Evolutionary conservation across 345 rosid species (phyloP).

Genomic region (Zanthoxylum bungeanum): DNA sequence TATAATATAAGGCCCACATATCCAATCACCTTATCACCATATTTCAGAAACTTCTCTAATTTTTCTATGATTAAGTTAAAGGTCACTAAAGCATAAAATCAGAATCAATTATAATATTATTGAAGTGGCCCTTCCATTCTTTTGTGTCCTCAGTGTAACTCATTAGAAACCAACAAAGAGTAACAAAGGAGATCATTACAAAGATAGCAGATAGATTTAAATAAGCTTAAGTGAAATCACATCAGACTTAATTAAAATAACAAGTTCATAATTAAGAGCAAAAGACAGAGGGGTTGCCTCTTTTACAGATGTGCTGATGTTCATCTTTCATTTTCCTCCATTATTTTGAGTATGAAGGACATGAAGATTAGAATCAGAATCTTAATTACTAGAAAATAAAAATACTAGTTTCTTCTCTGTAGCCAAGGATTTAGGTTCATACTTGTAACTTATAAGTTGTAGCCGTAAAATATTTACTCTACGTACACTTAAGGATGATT

Average conservation of each 20-base stretch:
- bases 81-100: constrained; percentile 15
- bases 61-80: background rate
- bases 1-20: constrained; percentile 31
- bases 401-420: background rate
- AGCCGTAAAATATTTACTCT: no score
- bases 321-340: background rate
- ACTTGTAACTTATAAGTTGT: no score
- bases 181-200: background rate
- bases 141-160: constrained; percentile 14
- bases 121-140: constrained; percentile 11
- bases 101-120: constrained; percentile 12
- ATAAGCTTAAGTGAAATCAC: background rate
- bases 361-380: background rate
- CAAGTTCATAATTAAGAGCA: background rate
- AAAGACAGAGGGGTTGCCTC: background rate
- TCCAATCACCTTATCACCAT: constrained; percentile 26
- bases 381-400: background rate
- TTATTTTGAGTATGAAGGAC: background rate
- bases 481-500: no score
- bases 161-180: constrained; percentile 10
- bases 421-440: no score
- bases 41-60: constrained; percentile 6
- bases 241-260: background rate
- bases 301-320: background rate
- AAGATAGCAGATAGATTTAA: background rate